These are phyloP conservation scores for Alternaria hordeiaustralica DNA, from an alignment of 2,329 filamentous ascomycete genomes.

Conservation along the genomic window DNA sequence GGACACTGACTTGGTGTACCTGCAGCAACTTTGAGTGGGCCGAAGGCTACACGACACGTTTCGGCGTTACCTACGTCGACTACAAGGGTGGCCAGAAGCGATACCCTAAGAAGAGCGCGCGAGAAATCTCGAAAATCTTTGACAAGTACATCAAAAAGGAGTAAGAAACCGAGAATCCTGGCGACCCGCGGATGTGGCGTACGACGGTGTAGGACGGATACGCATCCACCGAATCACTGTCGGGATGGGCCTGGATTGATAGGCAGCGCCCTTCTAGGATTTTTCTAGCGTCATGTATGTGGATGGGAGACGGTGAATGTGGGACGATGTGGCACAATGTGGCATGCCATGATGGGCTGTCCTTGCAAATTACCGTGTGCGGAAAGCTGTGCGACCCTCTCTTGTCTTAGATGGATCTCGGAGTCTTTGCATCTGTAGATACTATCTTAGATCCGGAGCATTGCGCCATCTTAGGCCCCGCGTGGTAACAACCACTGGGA, in stretches of 20 bases:
- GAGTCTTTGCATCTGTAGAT: neutral
- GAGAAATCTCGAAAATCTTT: slow-evolving; percentile 73
- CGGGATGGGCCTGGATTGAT: neutral
- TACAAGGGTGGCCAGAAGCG: slow-evolving; percentile 80
- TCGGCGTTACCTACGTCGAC: slow-evolving; percentile 84
- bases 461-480: slow-evolving; percentile 16
- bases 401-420: slow-evolving; percentile 1
- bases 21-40: slow-evolving; percentile 84
- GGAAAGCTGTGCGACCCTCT: slow-evolving; percentile 2
- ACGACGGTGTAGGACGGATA: slow-evolving; percentile 11
- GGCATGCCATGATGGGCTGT: neutral
- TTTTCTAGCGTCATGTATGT: slow-evolving; percentile 27
- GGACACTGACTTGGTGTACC: slow-evolving; percentile 14
- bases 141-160: slow-evolving; percentile 71
- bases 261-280: slow-evolving; percentile 22
- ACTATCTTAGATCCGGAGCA: slow-evolving; percentile 16
- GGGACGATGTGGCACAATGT: slow-evolving; percentile 3
- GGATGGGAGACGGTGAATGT: neutral
- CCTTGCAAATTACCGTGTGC: neutral
- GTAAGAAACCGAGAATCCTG: slow-evolving; percentile 26
- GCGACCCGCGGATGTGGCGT: slow-evolving; percentile 23
- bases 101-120: slow-evolving; percentile 83
- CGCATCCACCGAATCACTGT: slow-evolving; percentile 10
- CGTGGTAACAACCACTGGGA: slow-evolving; percentile 7
- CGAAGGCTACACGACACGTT: slow-evolving; percentile 87